Percentiles rank a stretch among this genome's conserved stretches.
Conservation (phyloP, 208 protist genomes). For the Crithidia expoeki region DNA sequence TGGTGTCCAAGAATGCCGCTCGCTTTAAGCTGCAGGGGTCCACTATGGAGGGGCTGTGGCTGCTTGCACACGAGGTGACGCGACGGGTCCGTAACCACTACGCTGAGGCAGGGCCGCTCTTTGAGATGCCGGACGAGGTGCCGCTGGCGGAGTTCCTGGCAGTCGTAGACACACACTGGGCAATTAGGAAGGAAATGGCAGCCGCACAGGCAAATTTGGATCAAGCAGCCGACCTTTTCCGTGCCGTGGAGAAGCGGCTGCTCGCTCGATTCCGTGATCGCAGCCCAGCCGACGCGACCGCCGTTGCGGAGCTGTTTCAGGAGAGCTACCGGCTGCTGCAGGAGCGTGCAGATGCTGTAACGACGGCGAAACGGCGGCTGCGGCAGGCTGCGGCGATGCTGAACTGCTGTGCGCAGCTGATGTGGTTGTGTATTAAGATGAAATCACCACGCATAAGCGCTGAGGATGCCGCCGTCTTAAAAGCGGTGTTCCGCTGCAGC, state of each 20-base stretch:
- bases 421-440: slow-evolving; percentile 64
- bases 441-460: slow-evolving; percentile 8
- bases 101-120: slow-evolving; percentile 22
- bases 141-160: slow-evolving; percentile 78
- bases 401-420: slow-evolving; percentile 77
- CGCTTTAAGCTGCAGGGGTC: slow-evolving; percentile 87
- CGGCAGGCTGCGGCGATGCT: slow-evolving; percentile 67
- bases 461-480: slow-evolving; percentile 43
- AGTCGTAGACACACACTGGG: slow-evolving; percentile 84
- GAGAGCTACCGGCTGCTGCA: slow-evolving; percentile 77
- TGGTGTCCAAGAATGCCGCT: slow-evolving; percentile 92
- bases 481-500: slow-evolving; percentile 60
- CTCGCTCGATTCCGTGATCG: slow-evolving; percentile 90
- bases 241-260: slow-evolving; percentile 92
- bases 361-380: slow-evolving; percentile 38
- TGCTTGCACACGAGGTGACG: slow-evolving; percentile 77
- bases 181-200: slow-evolving; percentile 60
- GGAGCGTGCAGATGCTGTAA: slow-evolving; percentile 48
- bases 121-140: slow-evolving; percentile 76
- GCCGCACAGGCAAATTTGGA: slow-evolving; percentile 48
- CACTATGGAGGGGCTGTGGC: slow-evolving; percentile 88
- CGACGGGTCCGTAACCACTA: slow-evolving; percentile 61
- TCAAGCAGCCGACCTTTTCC: slow-evolving; percentile 66
- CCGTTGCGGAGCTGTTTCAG: slow-evolving; percentile 85
- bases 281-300: slow-evolving; percentile 71